Percentiles rank a stretch among this genome's conserved stretches.
Evolutionary conservation across 1,139 yeast species (phyloP).

Genomic region (Meyerozyma sp.): DNA sequence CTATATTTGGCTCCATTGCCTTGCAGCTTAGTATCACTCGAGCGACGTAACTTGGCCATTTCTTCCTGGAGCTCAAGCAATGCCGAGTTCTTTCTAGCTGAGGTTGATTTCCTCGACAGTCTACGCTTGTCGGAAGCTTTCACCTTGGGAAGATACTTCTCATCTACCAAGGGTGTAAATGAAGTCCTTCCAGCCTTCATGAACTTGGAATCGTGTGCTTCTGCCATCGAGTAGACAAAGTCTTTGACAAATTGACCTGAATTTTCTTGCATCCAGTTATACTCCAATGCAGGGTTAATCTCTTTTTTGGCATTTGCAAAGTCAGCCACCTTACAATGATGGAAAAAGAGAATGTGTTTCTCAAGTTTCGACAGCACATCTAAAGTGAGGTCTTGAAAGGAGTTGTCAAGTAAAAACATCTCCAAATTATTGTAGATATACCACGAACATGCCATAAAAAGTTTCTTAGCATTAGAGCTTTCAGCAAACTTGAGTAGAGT

Average conservation of each 20-base stretch:
- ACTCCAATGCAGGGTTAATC: constrained; percentile 7
- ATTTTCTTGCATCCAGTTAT: constrained; percentile 18
- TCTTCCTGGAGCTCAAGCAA: background rate
- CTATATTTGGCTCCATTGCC: constrained; percentile 17
- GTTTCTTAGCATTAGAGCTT: constrained; percentile 44
- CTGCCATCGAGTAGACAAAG: constrained; percentile 27
- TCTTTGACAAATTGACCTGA: constrained; percentile 18
- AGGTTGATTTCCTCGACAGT: background rate
- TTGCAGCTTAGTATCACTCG: constrained; percentile 10
- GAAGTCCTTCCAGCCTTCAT: constrained; percentile 42
- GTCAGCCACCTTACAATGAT: constrained; percentile 22
- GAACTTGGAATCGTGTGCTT: constrained; percentile 43
- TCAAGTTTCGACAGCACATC: constrained; percentile 27
- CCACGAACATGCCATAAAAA: constrained; percentile 61
- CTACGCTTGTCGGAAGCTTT: constrained; percentile 9
- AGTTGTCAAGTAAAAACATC: constrained; percentile 49
- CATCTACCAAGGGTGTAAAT: constrained; percentile 49
- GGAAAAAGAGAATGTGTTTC: constrained; percentile 20
- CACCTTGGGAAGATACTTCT: constrained; percentile 17
- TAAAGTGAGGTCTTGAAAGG: constrained; percentile 23
- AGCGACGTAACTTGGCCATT: background rate
- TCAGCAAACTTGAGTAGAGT: constrained; percentile 52
- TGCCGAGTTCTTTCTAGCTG: constrained; percentile 8
- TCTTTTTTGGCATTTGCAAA: constrained; percentile 15
- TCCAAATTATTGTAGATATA: constrained; percentile 66